A percentile compares a stretch with the other conserved stretches of the same genome.
Evolutionary conservation across 2,329 filamentous ascomycete genomes (phyloP).

Genomic region (Tetracladium maxilliforme): DNA sequence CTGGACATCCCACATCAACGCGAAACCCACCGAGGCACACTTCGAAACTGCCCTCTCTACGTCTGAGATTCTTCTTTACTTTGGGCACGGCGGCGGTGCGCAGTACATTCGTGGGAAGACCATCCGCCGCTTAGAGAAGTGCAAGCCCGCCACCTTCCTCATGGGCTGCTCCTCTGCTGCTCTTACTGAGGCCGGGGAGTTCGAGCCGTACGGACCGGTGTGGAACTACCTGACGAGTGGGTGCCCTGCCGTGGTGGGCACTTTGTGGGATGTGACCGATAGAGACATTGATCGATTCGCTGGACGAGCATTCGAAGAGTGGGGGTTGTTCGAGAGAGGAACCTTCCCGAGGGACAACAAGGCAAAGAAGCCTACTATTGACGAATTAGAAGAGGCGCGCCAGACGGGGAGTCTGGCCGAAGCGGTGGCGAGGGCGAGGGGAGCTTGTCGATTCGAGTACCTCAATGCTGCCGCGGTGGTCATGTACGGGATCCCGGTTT

Average conservation of each 20-base stretch:
- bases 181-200: conserved; percentile 68
- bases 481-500: conserved; percentile 90
- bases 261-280: conserved; percentile 96
- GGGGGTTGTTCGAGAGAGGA: conserved; percentile 48
- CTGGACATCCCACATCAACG: conserved; percentile 59
- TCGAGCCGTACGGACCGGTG: conserved; percentile 81
- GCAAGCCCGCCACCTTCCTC: conserved; percentile 70
- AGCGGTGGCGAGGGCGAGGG: conserved; percentile 61
- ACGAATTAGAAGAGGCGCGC: conserved; percentile 11
- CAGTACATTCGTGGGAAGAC: conserved; percentile 85
- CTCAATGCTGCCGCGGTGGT: conserved; percentile 88
- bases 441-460: conserved; percentile 76
- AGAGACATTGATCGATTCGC: conserved; percentile 93
- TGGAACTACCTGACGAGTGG: conserved; percentile 87
- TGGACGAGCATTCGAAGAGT: conserved; percentile 62
- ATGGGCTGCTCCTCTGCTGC: conserved; percentile 90
- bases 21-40: conserved; percentile 60
- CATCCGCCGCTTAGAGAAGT: conserved; percentile 63
- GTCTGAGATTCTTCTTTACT: conserved; percentile 73
- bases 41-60: conserved; percentile 53
- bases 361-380: conserved; percentile 14
- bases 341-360: conserved; percentile 12
- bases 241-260: conserved; percentile 74
- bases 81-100: conserved; percentile 87
- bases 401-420: conserved; percentile 51